These are phyloP conservation scores for Podila clonocystis DNA, from an alignment of 192 early-diverging fungal species.

Conservation along the genomic window DNA sequence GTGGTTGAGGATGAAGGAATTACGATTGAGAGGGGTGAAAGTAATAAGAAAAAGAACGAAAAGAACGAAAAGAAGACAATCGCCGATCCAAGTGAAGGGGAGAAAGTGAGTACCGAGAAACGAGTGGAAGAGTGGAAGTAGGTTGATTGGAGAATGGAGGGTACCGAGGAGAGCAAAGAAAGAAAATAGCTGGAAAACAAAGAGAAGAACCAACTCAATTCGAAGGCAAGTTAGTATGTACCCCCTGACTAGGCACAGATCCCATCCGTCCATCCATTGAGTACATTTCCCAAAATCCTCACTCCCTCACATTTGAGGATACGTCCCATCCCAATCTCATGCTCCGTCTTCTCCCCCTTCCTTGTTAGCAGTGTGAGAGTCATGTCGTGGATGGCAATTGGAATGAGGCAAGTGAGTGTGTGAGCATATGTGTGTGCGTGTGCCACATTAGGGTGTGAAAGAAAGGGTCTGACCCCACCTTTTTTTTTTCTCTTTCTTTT, in stretches of 20 bases:
- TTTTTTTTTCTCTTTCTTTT: neutral
- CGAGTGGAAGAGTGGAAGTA: too few species aligned
- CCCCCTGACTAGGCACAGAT: neutral
- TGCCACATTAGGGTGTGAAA: too few species aligned
- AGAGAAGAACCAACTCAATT: neutral
- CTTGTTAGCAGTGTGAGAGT: too few species aligned
- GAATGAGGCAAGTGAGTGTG: neutral
- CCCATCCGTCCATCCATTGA: neutral
- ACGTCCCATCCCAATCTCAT: too few species aligned
- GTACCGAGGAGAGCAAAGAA: neutral
- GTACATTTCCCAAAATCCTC: too few species aligned
- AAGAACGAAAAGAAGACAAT: neutral
- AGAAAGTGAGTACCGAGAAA: neutral
- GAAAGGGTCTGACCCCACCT: too few species aligned
- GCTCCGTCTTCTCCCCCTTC: too few species aligned
- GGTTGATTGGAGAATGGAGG: too few species aligned
- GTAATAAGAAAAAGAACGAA: neutral
- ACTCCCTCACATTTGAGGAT: too few species aligned
- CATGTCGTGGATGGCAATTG: neutral
- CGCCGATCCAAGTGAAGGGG: neutral
- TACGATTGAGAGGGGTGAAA: neutral
- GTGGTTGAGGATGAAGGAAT: neutral
- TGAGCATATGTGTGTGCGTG: neutral
- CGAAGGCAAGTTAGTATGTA: neutral
- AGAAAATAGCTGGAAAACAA: neutral